phyloP scores from a whole-genome alignment of 345 rosid species.

The Conringia planisiliqua region DNA sequence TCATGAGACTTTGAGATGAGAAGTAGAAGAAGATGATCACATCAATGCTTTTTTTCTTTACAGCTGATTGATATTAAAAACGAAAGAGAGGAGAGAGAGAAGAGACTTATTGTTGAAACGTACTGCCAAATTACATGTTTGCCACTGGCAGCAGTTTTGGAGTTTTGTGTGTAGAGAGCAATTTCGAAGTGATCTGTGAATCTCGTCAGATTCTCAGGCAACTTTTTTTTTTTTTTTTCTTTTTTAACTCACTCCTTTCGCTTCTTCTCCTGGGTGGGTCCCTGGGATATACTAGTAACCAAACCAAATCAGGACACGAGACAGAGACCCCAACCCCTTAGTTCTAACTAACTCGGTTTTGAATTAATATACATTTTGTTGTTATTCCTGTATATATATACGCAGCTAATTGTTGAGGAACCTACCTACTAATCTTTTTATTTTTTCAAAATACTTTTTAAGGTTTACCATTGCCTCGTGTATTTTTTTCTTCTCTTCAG shows the following conservation, averaged over 20 bases:
- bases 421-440: no score
- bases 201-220: conserved; percentile 9
- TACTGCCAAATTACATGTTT: neutral
- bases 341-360: no score
- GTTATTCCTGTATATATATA: no score
- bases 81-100: neutral
- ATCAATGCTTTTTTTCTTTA: neutral
- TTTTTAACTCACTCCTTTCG: neutral
- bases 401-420: no score
- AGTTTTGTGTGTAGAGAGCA: neutral
- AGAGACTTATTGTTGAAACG: conserved; percentile 1
- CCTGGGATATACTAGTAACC: neutral
- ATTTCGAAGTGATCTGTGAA: neutral
- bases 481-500: no score
- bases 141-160: conserved; percentile 8
- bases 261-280: neutral
- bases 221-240: no score
- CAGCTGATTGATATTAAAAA: neutral
- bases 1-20: conserved; percentile 6
- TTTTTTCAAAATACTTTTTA: no score
- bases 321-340: no score
- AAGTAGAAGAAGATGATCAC: conserved; percentile 25
- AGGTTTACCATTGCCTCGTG: no score
- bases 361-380: no score
- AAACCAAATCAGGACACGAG: neutral